Base-by-base conservation (phyloP, 345 rosid species). In the Fremontodendron californicum region DNA sequence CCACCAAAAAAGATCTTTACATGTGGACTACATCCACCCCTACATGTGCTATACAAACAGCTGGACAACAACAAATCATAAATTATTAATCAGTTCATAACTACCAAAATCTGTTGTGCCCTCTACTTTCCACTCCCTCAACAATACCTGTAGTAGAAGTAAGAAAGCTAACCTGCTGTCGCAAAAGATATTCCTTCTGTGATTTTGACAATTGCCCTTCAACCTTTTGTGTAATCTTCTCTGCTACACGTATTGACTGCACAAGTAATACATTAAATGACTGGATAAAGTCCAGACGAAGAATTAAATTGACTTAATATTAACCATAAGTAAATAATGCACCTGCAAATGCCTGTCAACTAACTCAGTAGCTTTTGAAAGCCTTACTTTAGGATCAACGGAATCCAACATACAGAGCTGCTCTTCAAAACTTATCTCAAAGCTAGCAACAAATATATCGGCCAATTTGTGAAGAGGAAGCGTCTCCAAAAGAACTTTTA, bases 331-430 rank as follows among this genome's bases (percentile, higher is more conserved):
- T 35, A 65, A 77, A 77, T 61, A 58, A 49, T 79, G 75, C 84
- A 93, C 99, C 98, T 96, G 98, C 82, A 96, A 87, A 87, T 96
- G 99, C 81, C 97, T 88, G 82, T 93, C 99, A 81, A 96, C 99
- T 72, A 96, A 90, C 89, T 93, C 98, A 6, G 90, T 96, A 64
- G 99, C 97, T 89, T 96, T 96, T 77, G 92, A 91, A 77, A 96
- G 87, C 84, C 99, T 87, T 58, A 86, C 88, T 91, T 96, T 96
- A 48, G 89, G 89, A 86, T 96, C 99, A 79, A 92, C 91, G 64
- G 98, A 91, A 86, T 96, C 99, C 83, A 96, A 68, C 98, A 96
- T 96, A 74, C 88, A 87, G 75, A 96, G 81, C 84, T 96, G 98
- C 89, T 96, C 99, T 79, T 96, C 98, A 68, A 96, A 93, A 86